Evolutionary conservation across 108 stramenopile genomes (phyloP).

Genomic region (Fragilariopsis cylindrus): DNA sequence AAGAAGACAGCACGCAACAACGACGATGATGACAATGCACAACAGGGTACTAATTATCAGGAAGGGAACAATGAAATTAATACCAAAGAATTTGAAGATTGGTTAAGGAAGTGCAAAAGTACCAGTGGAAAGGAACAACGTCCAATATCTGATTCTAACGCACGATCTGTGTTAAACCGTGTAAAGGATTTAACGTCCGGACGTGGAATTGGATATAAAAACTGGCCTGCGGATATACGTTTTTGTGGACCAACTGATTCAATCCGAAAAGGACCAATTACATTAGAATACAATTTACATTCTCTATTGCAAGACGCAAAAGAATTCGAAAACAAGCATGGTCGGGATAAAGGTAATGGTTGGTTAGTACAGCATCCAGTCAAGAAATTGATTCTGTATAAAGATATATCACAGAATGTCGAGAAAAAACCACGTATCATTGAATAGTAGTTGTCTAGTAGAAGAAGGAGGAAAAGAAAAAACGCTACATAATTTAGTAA

Average conservation of each 20-base stretch:
- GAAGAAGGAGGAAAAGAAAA: no score
- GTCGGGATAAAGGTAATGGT: conserved; percentile 37
- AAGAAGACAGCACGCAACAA: no score
- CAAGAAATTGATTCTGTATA: conserved; percentile 26
- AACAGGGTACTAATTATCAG: no score
- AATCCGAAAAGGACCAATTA: background rate
- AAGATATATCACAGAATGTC: background rate
- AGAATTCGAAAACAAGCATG: conserved; percentile 24
- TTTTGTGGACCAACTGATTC: background rate
- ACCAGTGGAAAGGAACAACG: background rate
- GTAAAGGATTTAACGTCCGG: background rate
- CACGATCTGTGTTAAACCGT: background rate
- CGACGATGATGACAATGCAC: no score
- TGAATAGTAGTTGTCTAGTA: no score
- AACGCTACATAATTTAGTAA: no score
- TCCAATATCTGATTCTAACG: background rate
- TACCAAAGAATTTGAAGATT: background rate
- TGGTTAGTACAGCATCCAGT: conserved; percentile 39
- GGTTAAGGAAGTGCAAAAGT: background rate
- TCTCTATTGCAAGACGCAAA: conserved; percentile 20
- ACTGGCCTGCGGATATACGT: conserved; percentile 16
- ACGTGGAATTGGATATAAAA: background rate
- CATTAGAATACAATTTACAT: conserved; percentile 16
- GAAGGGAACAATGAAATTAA: background rate
- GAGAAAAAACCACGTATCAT: background rate